A percentile compares a stretch with the other conserved stretches of the same genome.
Conservation (phyloP, 148 eudicot genomes). For the Rhododendron griersonianum region DNA sequence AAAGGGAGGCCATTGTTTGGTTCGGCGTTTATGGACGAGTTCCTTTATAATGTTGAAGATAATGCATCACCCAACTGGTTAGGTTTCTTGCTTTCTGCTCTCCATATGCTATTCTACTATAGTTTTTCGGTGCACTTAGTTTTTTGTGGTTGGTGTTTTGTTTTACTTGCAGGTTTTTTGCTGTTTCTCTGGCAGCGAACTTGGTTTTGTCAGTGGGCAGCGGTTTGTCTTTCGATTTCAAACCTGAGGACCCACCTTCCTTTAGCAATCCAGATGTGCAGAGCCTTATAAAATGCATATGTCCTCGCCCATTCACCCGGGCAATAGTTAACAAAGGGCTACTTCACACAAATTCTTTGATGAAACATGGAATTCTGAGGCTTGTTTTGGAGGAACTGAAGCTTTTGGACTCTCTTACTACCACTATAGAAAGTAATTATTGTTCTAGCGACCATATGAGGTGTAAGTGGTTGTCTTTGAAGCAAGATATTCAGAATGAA, state of each 20-base stretch:
- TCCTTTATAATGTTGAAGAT: constrained; percentile 86
- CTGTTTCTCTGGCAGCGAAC: constrained; percentile 72
- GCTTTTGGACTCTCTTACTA: no score
- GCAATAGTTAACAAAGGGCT: no score
- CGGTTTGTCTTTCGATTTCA: constrained; percentile 55
- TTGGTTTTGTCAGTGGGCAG: constrained; percentile 65
- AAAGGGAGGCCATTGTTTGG: constrained; percentile 66
- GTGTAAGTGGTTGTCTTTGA: constrained; percentile 45
- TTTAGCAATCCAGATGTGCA: constrained; percentile 55
- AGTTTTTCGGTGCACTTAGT: neutral
- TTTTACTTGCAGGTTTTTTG: constrained; percentile 67
- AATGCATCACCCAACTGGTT: constrained; percentile 72
- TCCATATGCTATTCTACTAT: neutral
- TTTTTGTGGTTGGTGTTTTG: constrained; percentile 17
- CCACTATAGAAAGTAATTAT: constrained; percentile 28
- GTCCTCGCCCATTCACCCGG: constrained; percentile 65
- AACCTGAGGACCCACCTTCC: constrained; percentile 23
- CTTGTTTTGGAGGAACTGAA: no score
- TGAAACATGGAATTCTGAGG: no score
- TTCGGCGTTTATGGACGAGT: constrained; percentile 74
- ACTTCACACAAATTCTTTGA: no score
- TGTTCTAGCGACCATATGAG: constrained; percentile 12
- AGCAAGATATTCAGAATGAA: constrained; percentile 64
- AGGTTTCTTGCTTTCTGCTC: constrained; percentile 25
- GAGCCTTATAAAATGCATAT: constrained; percentile 64